Evolutionary conservation across 768 basidiomycete genomes (phyloP), one percentile per base, ranked within the genome.

Genomic region (Dictyophora rubrovolvata): DNA sequence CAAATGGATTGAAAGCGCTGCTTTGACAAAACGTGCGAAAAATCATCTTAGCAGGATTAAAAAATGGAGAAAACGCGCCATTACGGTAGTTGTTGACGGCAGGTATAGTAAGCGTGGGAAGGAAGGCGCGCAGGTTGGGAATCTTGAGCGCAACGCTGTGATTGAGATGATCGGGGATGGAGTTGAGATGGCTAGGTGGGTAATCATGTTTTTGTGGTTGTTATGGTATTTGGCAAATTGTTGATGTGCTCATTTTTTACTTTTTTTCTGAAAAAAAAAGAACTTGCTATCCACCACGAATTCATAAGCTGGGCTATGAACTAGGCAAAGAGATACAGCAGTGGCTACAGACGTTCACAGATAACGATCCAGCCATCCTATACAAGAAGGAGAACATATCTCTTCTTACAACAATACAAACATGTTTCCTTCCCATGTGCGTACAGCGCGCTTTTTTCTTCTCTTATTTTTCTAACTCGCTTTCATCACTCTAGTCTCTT

Each of bases 91-190:
- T 2, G 14, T 51, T 16, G 50, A 51, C 11, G 50, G 50, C 4
- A 51, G 28, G 18, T 22, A 51, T 22, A 34, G 16, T 12, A 51
- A 51, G 18, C 42, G 42, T 42, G 50, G 50, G 20, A 51, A 51
- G 20, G 50, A 51, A 12, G 55, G 55, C 6, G 55, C 20, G 18
- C 16, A 23, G 46, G 55, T 56, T 47, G 46, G 55, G 36, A 9
- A 11, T 6, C n/a, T 21, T 37, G 55, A 56, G 37, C 36, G 55
- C 8, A 47, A 17, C 23, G 4, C 5, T 18, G 55, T 48, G 14
- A 48, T 33, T 12, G 46, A 56, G 42, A 56, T 56, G 55, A 46
- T 56, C n/a, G 55, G 20, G 10, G 55, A 56, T 46, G 55, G 37
- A 10, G 1, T 56, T 22, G 55, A 56, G 20, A 56, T 56, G 55